Conservation (phyloP, 306 rosid genomes). For the Canavalia ensiformis region DNA sequence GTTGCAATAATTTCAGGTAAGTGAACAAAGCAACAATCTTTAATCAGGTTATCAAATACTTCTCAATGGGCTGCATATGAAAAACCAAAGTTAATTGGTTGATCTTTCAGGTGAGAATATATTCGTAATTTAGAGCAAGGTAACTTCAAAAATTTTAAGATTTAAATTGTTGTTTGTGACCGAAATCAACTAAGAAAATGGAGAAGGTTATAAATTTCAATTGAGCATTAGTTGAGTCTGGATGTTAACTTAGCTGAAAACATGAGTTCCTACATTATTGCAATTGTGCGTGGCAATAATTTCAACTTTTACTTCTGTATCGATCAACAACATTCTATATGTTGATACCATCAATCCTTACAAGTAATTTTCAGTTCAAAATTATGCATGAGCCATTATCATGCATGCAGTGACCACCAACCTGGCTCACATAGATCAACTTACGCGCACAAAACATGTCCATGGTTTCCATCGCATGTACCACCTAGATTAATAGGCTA, state of each 20-base stretch:
- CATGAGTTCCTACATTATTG: neutral
- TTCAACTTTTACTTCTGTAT: neutral
- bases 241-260: neutral
- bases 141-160: neutral
- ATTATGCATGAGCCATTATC: no score
- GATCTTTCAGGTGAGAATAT: neutral
- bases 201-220: conserved; percentile 8
- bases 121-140: neutral
- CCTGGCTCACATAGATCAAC: no score
- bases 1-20: no score
- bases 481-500: neutral
- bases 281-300: neutral
- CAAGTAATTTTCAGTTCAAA: no score
- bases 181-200: neutral
- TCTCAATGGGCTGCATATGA: no score
- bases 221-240: neutral
- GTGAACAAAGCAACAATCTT: no score
- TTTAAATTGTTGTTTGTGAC: neutral
- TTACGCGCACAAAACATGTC: no score
- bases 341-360: no score
- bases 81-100: neutral
- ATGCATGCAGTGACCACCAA: no score
- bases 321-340: neutral
- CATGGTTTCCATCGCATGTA: neutral
- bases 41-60: no score